Conservation (phyloP, 2,329 filamentous ascomycete species). For the Claviceps monticola region DNA sequence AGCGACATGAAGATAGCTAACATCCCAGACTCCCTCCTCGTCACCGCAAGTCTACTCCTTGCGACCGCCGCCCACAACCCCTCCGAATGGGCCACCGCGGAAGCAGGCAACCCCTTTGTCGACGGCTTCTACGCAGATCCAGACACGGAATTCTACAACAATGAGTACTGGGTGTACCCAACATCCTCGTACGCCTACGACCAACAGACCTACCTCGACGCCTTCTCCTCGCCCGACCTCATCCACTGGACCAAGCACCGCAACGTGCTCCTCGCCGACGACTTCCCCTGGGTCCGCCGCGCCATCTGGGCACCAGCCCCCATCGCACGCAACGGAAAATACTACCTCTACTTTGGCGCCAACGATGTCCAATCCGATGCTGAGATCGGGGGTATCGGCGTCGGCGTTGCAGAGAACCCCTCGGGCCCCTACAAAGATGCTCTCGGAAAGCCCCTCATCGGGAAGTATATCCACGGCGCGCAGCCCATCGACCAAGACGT, state of each 20-base stretch:
- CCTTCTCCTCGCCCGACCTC: slow-evolving; percentile 35
- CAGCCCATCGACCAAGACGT: slow-evolving; percentile 30
- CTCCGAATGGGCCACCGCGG: slow-evolving; percentile 24
- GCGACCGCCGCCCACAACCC: not conserved
- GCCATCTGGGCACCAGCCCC: slow-evolving; percentile 36
- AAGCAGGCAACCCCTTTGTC: slow-evolving; percentile 33
- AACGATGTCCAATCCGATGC: slow-evolving; percentile 27
- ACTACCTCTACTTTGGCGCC: slow-evolving; percentile 36
- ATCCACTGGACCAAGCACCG: slow-evolving; percentile 33
- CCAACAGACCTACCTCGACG: slow-evolving; percentile 34
- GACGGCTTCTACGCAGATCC: slow-evolving; percentile 38
- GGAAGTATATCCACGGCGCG: slow-evolving; percentile 27
- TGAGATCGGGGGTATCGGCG: slow-evolving; percentile 26
- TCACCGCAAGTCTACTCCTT: not conserved
- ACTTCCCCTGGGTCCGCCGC: slow-evolving; percentile 27
- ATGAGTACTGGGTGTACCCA: slow-evolving; percentile 33
- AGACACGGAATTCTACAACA: slow-evolving; percentile 31
- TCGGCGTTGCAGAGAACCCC: slow-evolving; percentile 19
- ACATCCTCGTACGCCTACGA: slow-evolving; percentile 30
- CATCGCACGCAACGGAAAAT: slow-evolving; percentile 27
- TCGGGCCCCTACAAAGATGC: slow-evolving; percentile 23
- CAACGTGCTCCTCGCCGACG: slow-evolving; percentile 22
- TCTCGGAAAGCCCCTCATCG: slow-evolving; percentile 20
- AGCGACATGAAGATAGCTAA: not conserved
- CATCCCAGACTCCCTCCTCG: not conserved